Conservation (phyloP, 2,329 filamentous ascomycete genomes). For the Penicillium brasilianum region DNA sequence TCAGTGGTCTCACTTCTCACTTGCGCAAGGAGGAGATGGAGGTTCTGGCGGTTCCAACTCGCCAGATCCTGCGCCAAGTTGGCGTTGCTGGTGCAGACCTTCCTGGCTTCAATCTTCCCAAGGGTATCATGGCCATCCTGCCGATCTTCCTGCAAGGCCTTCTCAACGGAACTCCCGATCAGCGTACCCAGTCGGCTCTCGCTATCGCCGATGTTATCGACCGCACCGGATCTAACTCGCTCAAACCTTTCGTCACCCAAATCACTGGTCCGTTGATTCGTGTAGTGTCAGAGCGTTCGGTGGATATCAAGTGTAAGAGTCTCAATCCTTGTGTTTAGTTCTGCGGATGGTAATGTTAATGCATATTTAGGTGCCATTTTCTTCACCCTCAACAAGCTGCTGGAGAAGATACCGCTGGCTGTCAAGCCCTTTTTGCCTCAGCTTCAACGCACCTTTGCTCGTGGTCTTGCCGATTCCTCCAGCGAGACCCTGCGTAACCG, state of each 20-base stretch:
- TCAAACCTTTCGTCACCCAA: conserved; percentile 95
- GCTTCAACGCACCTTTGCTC: conserved; percentile 94
- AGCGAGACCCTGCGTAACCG: conserved; percentile 86
- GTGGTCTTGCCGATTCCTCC: conserved; percentile 89
- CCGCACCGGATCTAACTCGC: conserved; percentile 80
- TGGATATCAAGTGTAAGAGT: conserved; percentile 76
- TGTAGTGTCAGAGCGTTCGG: conserved; percentile 94
- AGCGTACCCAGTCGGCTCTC: conserved; percentile 87
- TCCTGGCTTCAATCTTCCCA: conserved; percentile 85
- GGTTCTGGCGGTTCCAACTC: conserved; percentile 80
- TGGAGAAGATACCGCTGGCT: conserved; percentile 95
- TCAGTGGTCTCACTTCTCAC: conserved; percentile 84
- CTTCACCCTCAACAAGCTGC: conserved; percentile 87
- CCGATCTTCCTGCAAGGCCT: conserved; percentile 97
- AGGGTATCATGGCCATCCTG: conserved; percentile 94
- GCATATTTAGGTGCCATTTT: conserved; percentile 74
- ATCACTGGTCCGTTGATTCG: conserved; percentile 97
- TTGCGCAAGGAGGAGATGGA: conserved; percentile 99
- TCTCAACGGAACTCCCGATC: conserved; percentile 93
- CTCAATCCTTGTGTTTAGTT: background rate
- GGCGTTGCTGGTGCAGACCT: conserved; percentile 84
- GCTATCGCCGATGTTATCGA: conserved; percentile 96
- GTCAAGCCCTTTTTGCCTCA: conserved; percentile 97
- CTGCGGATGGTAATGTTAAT: background rate
- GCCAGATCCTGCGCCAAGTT: conserved; percentile 84